phyloP scores from a whole-genome alignment of 768 basidiomycete genomes.

The Leccinum pellstonianum region DNA sequence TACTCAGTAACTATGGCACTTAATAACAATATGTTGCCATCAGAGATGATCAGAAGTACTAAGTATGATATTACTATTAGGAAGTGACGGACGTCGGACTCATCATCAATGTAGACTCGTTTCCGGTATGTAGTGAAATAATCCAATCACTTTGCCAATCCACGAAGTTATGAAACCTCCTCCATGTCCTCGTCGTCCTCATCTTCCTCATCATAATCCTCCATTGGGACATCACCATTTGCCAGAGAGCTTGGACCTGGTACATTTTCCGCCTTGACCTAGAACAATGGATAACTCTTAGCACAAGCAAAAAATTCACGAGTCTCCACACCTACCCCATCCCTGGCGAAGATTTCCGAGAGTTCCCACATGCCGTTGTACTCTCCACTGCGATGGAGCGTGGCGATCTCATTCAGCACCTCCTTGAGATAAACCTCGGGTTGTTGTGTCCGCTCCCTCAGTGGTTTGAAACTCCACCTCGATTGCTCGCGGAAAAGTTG shows the following conservation, averaged over 20 bases:
- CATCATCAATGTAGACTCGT: not conserved
- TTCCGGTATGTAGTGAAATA: not conserved
- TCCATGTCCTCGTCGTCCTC: slow-evolving; percentile 71
- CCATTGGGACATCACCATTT: slow-evolving; percentile 29
- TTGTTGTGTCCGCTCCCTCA: slow-evolving; percentile 81
- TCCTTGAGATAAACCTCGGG: slow-evolving; percentile 88
- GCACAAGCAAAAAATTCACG: not conserved
- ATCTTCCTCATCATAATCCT: slow-evolving; percentile 47
- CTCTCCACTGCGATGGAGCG: slow-evolving; percentile 77
- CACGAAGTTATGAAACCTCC: slow-evolving; percentile 51
- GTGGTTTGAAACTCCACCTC: slow-evolving; percentile 77
- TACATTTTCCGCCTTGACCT: slow-evolving; percentile 49
- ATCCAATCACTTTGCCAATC: not conserved
- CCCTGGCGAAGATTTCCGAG: slow-evolving; percentile 67
- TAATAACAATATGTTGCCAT: no score
- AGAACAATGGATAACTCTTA: slow-evolving; percentile 2
- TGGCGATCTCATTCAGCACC: slow-evolving; percentile 72
- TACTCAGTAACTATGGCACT: no score
- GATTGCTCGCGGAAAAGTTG: slow-evolving; percentile 70
- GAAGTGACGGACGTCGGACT: not conserved
- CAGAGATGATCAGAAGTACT: no score
- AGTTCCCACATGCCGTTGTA: slow-evolving; percentile 80
- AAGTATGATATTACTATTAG: no score
- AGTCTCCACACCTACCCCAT: slow-evolving; percentile 43
- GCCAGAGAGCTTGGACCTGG: slow-evolving; percentile 37